phyloP scores from a whole-genome alignment of 2,329 filamentous ascomycete species.

The Sarocladiaceae sp. region DNA sequence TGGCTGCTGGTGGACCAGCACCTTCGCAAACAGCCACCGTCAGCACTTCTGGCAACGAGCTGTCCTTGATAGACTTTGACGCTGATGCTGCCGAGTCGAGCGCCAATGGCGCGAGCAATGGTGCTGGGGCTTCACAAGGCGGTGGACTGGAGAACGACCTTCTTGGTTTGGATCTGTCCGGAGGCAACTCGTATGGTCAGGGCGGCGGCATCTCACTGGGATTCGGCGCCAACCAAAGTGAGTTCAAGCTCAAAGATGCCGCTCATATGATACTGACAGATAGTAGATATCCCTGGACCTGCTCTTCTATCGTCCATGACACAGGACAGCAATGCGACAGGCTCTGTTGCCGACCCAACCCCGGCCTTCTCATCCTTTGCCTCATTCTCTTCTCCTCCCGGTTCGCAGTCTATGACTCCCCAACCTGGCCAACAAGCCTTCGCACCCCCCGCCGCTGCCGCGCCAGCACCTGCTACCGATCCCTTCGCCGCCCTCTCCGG shows the following conservation, averaged over 20 bases:
- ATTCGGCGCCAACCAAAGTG: slow-evolving; percentile 63
- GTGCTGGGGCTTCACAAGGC: slow-evolving; percentile 35
- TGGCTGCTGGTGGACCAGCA: slow-evolving; percentile 67
- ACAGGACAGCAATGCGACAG: slow-evolving; percentile 52
- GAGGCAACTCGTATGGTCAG: slow-evolving; percentile 56
- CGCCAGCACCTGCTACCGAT: slow-evolving; percentile 34
- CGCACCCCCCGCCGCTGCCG: slow-evolving; percentile 34
- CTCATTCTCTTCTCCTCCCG: slow-evolving; percentile 45
- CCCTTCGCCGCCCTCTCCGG: slow-evolving; percentile 46
- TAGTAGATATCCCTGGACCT: slow-evolving; percentile 55
- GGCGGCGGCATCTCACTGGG: slow-evolving; percentile 80
- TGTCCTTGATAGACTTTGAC: slow-evolving; percentile 92
- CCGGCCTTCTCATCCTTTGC: slow-evolving; percentile 49
- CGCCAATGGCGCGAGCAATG: slow-evolving; percentile 37
- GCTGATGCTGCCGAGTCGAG: slow-evolving; percentile 52
- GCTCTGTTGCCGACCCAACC: slow-evolving; percentile 32
- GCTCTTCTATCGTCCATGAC: slow-evolving; percentile 59
- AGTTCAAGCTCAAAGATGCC: slow-evolving; percentile 21
- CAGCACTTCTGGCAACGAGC: slow-evolving; percentile 51
- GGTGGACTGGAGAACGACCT: slow-evolving; percentile 83
- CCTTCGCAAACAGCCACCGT: slow-evolving; percentile 52
- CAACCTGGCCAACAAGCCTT: slow-evolving; percentile 36
- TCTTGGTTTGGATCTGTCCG: slow-evolving; percentile 76
- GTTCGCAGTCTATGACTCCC: slow-evolving; percentile 47
- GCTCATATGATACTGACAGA: slow-evolving; percentile 18